Conservation (phyloP, 1,284 basidiomycete species). For the Phenoliferia sp. region DNA sequence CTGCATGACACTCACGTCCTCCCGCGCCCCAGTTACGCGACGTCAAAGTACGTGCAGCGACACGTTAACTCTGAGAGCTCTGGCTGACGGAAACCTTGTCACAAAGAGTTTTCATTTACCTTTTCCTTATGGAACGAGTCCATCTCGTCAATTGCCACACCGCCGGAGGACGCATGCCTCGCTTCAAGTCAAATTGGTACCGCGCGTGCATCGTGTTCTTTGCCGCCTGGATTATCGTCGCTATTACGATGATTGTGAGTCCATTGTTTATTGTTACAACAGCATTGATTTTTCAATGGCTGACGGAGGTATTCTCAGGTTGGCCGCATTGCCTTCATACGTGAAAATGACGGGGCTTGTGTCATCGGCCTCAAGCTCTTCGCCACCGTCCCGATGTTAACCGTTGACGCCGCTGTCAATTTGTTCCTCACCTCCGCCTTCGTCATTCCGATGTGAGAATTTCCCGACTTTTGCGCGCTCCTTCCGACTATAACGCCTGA, state of each 20-base stretch:
- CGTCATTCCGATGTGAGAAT: conserved; percentile 47
- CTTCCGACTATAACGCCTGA: too few species aligned
- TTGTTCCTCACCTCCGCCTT: conserved; percentile 50
- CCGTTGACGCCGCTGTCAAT: conserved; percentile 47
- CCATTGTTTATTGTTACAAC: too few species aligned
- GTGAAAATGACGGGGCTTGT: conserved; percentile 45
- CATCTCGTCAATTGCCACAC: conserved; percentile 40
- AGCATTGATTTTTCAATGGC: conserved; percentile 36
- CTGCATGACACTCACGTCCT: neutral
- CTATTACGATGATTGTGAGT: neutral
- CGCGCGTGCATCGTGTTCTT: conserved; percentile 40
- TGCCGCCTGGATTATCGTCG: neutral
- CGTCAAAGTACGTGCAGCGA: neutral
- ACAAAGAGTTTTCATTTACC: conserved; percentile 47
- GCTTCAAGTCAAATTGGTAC: conserved; percentile 44
- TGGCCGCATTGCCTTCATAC: conserved; percentile 43
- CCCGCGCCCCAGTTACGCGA: neutral
- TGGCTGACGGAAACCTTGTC: too few species aligned
- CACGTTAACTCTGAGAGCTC: too few species aligned
- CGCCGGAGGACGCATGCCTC: neutral
- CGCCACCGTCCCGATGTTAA: conserved; percentile 46
- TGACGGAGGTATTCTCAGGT: conserved; percentile 38
- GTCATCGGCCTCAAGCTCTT: conserved; percentile 47
- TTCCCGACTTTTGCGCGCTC: neutral
- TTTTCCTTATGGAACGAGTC: conserved; percentile 36